A percentile compares a stretch with the other conserved stretches of the same genome.
These are phyloP conservation scores for Malus hybrid DNA, from an alignment of 331 rosid species.

Conservation along the genomic window DNA sequence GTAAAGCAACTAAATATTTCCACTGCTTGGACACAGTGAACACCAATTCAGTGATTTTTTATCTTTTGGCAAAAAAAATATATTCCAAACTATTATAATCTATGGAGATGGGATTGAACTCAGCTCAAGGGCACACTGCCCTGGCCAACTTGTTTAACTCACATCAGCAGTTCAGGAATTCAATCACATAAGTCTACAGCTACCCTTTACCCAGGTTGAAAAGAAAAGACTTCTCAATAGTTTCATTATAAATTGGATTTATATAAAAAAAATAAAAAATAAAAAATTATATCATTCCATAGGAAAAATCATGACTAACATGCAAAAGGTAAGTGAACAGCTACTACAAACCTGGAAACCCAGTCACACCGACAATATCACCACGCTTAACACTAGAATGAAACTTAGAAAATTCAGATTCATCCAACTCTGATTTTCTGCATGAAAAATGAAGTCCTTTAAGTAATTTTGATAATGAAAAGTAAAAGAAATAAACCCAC, in stretches of 20 bases:
- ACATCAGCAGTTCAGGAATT: no score
- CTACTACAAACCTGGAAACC: conserved; percentile 73
- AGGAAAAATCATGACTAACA: background rate
- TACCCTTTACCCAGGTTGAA: no score
- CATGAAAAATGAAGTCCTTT: conserved; percentile 4
- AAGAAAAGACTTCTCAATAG: no score
- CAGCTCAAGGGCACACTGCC: background rate
- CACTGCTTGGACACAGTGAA: background rate
- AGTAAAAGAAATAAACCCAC: background rate
- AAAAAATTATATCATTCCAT: background rate
- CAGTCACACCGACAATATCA: conserved; percentile 79
- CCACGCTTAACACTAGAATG: conserved; percentile 89
- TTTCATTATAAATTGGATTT: no score
- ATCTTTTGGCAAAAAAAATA: background rate
- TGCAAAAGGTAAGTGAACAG: background rate
- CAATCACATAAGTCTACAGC: no score
- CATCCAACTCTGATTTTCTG: conserved; percentile 63
- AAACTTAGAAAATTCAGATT: conserved; percentile 63
- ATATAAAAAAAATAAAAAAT: no score
- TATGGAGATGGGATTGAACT: background rate
- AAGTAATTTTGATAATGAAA: no score
- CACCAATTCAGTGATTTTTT: background rate
- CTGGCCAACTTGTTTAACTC: no score
- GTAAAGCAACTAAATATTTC: background rate
- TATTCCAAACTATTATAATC: background rate